Evolutionary conservation across 768 basidiomycete genomes (phyloP).

Genomic region (Hericium erinaceus): DNA sequence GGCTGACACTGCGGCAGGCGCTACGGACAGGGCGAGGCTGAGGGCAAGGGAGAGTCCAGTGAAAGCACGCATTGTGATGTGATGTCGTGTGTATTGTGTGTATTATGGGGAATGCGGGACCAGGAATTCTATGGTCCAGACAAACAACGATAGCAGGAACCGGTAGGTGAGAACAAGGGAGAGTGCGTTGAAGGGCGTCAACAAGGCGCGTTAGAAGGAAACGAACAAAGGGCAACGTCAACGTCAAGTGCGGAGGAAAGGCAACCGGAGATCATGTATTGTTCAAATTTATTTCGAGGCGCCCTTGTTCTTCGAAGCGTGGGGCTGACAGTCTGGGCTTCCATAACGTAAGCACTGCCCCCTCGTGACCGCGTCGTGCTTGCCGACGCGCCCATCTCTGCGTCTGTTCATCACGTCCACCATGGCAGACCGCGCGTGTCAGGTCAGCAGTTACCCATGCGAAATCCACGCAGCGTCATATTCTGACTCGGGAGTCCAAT

Average conservation of each 20-base stretch:
- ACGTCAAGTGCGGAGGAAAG: neutral
- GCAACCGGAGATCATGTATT: neutral
- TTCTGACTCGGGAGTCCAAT: no score
- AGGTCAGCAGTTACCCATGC: no score
- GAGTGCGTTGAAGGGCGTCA: conserved; percentile 3
- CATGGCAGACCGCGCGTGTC: no score
- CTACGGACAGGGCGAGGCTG: neutral
- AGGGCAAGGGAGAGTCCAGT: neutral
- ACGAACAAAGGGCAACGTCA: neutral
- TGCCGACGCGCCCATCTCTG: no score
- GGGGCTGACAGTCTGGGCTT: neutral
- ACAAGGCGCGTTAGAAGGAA: neutral
- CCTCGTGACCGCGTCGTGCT: neutral
- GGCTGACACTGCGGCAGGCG: neutral
- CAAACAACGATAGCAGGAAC: neutral
- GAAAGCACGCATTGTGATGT: neutral
- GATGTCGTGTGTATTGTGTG: neutral
- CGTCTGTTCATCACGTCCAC: no score
- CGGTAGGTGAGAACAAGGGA: neutral
- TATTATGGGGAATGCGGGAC: neutral
- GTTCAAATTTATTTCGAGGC: neutral
- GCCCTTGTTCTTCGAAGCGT: neutral
- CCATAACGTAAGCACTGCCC: neutral
- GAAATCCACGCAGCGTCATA: no score
- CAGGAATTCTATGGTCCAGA: neutral